Evolutionary conservation across 306 rosid genomes (phyloP).

Genomic region (Clitoria ternatea): DNA sequence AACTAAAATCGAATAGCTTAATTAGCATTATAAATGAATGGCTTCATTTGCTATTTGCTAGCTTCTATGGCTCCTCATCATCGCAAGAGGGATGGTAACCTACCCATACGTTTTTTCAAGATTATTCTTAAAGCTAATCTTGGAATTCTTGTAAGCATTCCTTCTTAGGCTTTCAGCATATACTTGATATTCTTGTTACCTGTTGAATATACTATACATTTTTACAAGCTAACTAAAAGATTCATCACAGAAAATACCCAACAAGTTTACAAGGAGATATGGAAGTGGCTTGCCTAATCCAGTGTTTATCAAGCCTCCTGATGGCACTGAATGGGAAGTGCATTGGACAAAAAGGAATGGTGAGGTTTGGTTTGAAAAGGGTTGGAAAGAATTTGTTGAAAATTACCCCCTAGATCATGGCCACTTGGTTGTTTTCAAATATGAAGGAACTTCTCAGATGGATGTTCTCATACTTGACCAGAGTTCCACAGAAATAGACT

Average conservation of each 20-base stretch:
- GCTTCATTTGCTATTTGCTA: too few relatives aligned
- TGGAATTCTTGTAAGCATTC: too few relatives aligned
- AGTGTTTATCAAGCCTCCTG: slow-evolving; percentile 23
- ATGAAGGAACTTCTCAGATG: not conserved
- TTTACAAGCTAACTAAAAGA: not conserved
- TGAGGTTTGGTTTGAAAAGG: slow-evolving; percentile 2
- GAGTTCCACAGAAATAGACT: not conserved
- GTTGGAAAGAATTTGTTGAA: slow-evolving; percentile 9
- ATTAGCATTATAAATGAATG: too few relatives aligned
- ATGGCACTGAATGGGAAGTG: slow-evolving; percentile 31
- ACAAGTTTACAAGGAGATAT: not conserved
- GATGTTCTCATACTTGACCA: not conserved
- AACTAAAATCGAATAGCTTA: too few relatives aligned
- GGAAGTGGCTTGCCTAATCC: slow-evolving; percentile 12
- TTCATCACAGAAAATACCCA: slow-evolving; percentile 19
- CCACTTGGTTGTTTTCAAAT: not conserved
- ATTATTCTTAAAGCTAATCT: not conserved
- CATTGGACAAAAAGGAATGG: not conserved
- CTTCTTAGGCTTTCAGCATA: too few relatives aligned
- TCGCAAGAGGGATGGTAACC: too few relatives aligned
- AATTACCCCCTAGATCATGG: not conserved
- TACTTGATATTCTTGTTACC: too few relatives aligned
- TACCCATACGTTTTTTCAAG: slow-evolving; percentile 8
- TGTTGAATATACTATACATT: too few relatives aligned
- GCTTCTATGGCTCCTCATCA: too few relatives aligned